Conservation (phyloP, 176 grass and related monocot species). For the Juncus effusus region DNA sequence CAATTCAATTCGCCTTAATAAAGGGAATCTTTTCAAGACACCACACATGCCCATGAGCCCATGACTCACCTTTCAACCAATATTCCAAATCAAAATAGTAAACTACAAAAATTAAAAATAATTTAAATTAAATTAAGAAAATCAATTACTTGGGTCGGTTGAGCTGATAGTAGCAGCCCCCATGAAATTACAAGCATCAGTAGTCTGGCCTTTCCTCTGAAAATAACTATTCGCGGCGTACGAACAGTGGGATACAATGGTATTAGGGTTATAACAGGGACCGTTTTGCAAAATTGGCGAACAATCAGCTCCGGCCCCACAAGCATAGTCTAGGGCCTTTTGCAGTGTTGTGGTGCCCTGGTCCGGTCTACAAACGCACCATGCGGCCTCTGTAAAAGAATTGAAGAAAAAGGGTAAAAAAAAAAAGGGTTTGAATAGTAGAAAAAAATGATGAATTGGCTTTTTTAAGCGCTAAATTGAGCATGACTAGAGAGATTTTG, state of each 20-base stretch:
- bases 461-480: too few relatives aligned
- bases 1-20: not conserved
- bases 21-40: not conserved
- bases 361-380: constrained; percentile 84
- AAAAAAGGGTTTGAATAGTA: too few relatives aligned
- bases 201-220: constrained; percentile 57
- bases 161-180: constrained; percentile 55
- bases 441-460: too few relatives aligned
- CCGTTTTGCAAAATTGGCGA: constrained; percentile 44
- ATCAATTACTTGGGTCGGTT: constrained; percentile 61
- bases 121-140: not conserved
- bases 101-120: too few relatives aligned
- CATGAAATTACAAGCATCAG: constrained; percentile 68
- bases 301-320: constrained; percentile 84
- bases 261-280: constrained; percentile 73
- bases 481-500: too few relatives aligned
- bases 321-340: constrained; percentile 94
- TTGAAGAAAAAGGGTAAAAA: not conserved
- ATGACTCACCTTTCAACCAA: too few relatives aligned
- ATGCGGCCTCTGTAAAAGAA: constrained; percentile 47
- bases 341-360: constrained; percentile 42
- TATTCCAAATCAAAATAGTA: too few relatives aligned
- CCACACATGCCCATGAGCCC: too few relatives aligned
- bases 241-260: constrained; percentile 70
- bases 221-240: constrained; percentile 92